phyloP scores from a whole-genome alignment of 169 alveolate genomes.

The Plasmodium berghei region DNA sequence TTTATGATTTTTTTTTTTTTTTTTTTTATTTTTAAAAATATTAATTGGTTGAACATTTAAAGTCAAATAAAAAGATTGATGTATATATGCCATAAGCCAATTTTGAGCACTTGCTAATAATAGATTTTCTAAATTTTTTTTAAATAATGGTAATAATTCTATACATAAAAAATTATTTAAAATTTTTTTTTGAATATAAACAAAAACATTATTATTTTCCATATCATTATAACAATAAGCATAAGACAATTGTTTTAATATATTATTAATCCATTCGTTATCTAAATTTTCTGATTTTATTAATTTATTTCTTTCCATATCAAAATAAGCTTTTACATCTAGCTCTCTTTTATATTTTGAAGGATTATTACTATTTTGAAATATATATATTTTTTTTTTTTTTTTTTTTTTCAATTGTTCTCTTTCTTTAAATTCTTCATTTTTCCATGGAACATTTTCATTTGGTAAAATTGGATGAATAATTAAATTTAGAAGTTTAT shows the following conservation, averaged over 20 bases:
- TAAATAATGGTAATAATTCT: conserved; percentile 77
- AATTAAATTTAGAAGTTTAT: conserved; percentile 75
- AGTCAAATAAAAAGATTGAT: conserved; percentile 65
- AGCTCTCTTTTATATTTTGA: conserved; percentile 14
- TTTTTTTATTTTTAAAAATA: conserved; percentile 5
- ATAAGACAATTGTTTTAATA: conserved; percentile 78
- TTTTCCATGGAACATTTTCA: conserved; percentile 80
- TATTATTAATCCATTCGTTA: conserved; percentile 78
- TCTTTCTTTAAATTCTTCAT: conserved; percentile 79
- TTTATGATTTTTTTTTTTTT: conserved; percentile 1
- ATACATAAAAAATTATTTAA: conserved; percentile 72
- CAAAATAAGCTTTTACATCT: conserved; percentile 71
- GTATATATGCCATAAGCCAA: conserved; percentile 70
- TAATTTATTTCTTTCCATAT: conserved; percentile 76
- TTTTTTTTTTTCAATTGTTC: conserved; percentile 78
- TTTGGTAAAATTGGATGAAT: conserved; percentile 82
- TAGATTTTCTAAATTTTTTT: conserved; percentile 66
- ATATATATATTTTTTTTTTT: conserved; percentile 27
- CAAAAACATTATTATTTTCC: conserved; percentile 63
- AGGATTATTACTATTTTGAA: no score
- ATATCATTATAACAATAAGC: conserved; percentile 70
- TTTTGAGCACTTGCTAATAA: conserved; percentile 74
- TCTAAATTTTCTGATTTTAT: conserved; percentile 78
- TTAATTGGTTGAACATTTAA: conserved; percentile 50
- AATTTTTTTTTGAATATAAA: conserved; percentile 76